phyloP scores from a whole-genome alignment of 148 eudicot species.

The Amaranthus hypochondriacus region DNA sequence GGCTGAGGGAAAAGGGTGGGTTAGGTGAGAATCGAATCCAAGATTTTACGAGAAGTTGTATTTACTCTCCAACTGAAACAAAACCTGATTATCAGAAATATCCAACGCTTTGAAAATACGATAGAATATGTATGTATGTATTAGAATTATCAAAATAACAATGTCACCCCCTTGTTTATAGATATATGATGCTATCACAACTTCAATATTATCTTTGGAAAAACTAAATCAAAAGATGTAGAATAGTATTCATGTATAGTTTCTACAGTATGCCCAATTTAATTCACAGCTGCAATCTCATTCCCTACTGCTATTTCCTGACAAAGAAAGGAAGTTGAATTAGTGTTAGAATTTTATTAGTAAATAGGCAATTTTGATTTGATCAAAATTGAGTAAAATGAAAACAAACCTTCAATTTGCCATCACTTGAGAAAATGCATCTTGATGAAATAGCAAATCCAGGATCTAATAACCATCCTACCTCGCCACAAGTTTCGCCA shows the following conservation, averaged over 20 bases:
- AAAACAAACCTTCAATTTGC: constrained; percentile 52
- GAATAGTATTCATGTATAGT: not conserved
- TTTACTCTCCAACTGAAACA: too few relatives aligned
- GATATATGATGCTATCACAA: too few relatives aligned
- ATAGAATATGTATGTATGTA: too few relatives aligned
- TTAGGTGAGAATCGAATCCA: too few relatives aligned
- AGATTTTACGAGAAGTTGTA: too few relatives aligned
- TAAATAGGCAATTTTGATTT: not conserved
- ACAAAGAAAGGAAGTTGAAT: constrained; percentile 19
- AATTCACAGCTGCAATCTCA: constrained; percentile 39
- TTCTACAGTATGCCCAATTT: constrained; percentile 1
- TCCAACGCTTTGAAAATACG: too few relatives aligned
- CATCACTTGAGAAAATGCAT: constrained; percentile 57
- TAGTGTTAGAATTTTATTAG: constrained; percentile 3
- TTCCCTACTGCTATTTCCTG: constrained; percentile 61
- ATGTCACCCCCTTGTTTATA: too few relatives aligned
- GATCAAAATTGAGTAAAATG: not conserved
- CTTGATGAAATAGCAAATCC: constrained; percentile 73
- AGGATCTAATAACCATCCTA: constrained; percentile 71
- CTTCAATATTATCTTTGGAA: not conserved
- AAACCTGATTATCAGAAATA: too few relatives aligned
- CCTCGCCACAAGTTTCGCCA: constrained; percentile 65
- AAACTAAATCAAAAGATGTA: not conserved
- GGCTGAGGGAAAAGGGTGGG: too few relatives aligned
- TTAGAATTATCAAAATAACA: too few relatives aligned